These are phyloP conservation scores for Wickerhamomyces chaumierensis DNA, from an alignment of 805 yeast genomes.

Conservation along the genomic window DNA sequence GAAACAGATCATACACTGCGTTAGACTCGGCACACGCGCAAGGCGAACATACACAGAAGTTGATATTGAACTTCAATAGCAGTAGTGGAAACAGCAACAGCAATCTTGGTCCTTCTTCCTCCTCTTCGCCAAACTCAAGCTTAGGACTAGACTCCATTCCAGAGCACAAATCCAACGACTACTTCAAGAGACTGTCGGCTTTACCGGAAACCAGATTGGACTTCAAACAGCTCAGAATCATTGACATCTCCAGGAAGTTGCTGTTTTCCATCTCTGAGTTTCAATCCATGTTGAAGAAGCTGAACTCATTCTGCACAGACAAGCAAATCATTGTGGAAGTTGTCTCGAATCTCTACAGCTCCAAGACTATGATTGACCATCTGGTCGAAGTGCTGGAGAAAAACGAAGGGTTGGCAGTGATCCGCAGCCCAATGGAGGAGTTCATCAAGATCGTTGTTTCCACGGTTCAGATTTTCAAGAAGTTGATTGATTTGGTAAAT, in stretches of 20 bases:
- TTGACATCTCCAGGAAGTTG: constrained; percentile 47
- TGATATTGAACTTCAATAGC: neutral
- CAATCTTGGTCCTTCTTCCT: constrained; percentile 1
- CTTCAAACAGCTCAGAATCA: constrained; percentile 14
- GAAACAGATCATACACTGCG: no score
- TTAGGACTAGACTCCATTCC: constrained; percentile 12
- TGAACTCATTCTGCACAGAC: constrained; percentile 47
- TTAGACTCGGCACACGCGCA: no score
- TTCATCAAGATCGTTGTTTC: constrained; percentile 26
- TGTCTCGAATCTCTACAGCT: constrained; percentile 37
- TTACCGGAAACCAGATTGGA: constrained; percentile 36
- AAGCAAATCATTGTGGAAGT: constrained; percentile 42
- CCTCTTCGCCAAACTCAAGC: constrained; percentile 7
- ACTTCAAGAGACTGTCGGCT: constrained; percentile 54
- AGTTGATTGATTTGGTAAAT: constrained; percentile 35
- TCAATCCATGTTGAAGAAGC: constrained; percentile 45
- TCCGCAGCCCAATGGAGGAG: constrained; percentile 18
- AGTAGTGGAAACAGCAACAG: neutral
- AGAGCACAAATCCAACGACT: constrained; percentile 47
- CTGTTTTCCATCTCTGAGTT: constrained; percentile 54
- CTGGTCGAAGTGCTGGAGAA: constrained; percentile 46
- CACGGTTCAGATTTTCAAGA: constrained; percentile 36
- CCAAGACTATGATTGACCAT: constrained; percentile 43
- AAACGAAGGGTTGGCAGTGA: constrained; percentile 23
- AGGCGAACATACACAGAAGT: no score